phyloP scores from a whole-genome alignment of 2,329 filamentous ascomycete genomes.

The Trichophyton benhamiae region DNA sequence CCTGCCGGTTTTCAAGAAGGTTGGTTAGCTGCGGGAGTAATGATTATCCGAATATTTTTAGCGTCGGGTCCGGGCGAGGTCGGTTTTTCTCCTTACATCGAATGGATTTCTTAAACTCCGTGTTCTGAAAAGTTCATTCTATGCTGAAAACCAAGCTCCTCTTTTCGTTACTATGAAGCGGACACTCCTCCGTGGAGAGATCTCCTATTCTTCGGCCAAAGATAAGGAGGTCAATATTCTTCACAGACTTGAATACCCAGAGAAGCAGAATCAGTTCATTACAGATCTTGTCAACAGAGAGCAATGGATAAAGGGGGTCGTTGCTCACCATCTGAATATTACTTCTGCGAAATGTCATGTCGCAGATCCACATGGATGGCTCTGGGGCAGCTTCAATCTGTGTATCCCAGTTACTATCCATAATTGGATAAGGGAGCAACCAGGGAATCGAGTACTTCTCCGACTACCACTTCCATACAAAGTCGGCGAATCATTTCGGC shows the following conservation, averaged over 20 bases:
- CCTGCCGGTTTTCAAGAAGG: no score
- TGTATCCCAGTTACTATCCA: slow-evolving; percentile 17
- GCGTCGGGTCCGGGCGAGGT: no score
- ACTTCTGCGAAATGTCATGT: slow-evolving; percentile 7
- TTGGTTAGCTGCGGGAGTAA: no score
- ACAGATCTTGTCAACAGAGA: slow-evolving; percentile 4
- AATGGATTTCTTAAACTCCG: no score
- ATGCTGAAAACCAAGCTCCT: no score
- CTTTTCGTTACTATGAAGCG: not conserved
- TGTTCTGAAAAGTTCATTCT: no score
- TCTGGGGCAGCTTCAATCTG: slow-evolving; percentile 27
- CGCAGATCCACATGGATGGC: slow-evolving; percentile 12
- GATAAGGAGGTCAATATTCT: slow-evolving; percentile 17
- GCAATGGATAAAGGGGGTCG: slow-evolving; percentile 5
- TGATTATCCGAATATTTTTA: no score
- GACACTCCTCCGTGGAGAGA: slow-evolving; percentile 11
- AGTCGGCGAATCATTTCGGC: slow-evolving; percentile 1
- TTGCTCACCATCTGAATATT: slow-evolving; percentile 10
- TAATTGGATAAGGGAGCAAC: not conserved
- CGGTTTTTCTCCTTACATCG: no score
- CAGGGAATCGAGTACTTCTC: not conserved
- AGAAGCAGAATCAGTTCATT: slow-evolving; percentile 6
- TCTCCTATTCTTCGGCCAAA: slow-evolving; percentile 17
- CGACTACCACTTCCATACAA: slow-evolving; percentile 5
- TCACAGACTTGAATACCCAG: slow-evolving; percentile 13